phyloP scores from a whole-genome alignment of 2,329 filamentous ascomycete species.

The Cryphonectria carpinicola region DNA sequence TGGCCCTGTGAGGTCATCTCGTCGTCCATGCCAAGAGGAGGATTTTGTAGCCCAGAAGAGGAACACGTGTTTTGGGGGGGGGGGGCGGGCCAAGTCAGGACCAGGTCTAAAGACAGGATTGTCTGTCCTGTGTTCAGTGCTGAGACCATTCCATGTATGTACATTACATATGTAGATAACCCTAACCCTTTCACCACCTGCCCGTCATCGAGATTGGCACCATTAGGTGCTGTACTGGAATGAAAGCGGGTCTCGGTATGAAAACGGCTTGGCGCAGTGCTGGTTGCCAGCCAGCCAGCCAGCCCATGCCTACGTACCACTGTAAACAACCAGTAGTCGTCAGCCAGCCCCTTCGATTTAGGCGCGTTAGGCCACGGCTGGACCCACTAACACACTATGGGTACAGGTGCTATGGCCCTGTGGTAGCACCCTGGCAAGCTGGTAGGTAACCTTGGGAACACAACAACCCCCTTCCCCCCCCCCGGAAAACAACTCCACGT shows the following conservation, averaged over 20 bases:
- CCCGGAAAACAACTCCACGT: conserved; percentile 1
- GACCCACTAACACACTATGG: background rate
- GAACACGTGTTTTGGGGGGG: background rate
- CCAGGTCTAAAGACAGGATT: background rate
- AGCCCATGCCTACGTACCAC: background rate
- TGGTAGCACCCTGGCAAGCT: background rate
- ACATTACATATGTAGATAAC: background rate
- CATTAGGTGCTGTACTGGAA: background rate
- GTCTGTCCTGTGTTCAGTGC: background rate
- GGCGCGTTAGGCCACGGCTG: background rate
- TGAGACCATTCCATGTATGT: background rate
- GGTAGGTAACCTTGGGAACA: conserved; percentile 4
- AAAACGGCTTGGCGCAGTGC: background rate
- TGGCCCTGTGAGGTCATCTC: conserved; percentile 15
- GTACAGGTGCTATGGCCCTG: background rate
- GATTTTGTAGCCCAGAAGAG: background rate
- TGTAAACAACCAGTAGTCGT: background rate
- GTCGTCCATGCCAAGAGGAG: background rate
- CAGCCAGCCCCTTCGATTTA: background rate
- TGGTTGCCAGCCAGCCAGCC: background rate
- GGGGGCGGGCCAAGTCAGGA: background rate
- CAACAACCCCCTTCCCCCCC: background rate
- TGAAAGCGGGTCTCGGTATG: background rate
- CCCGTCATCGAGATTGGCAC: background rate
- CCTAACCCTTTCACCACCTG: background rate